phyloP scores from a whole-genome alignment of 257 asterid species.

The Solanum chaucha region DNA sequence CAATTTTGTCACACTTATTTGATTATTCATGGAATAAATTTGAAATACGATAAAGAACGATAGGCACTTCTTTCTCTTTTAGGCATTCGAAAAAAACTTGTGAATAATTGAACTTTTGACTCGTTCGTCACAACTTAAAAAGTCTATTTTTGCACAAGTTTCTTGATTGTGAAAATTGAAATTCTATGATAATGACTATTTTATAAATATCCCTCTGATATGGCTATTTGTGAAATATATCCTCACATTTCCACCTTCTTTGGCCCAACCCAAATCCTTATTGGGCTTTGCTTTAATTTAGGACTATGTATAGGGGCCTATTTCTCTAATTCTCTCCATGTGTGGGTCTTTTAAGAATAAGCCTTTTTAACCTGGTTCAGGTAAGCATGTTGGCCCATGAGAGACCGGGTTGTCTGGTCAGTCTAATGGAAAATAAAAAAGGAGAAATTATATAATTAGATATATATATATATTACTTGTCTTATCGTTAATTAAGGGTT shows the following conservation, averaged over 20 bases:
- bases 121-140: not conserved
- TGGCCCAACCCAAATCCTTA: not conserved
- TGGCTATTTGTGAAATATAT: not conserved
- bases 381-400: not conserved
- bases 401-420: not conserved
- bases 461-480: too few species aligned
- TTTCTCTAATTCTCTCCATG: not conserved
- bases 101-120: not conserved
- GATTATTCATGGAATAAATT: not conserved
- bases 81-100: not conserved
- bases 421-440: not conserved
- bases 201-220: not conserved
- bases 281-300: not conserved
- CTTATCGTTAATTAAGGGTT: too few species aligned
- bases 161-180: not conserved
- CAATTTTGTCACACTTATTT: not conserved
- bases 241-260: not conserved
- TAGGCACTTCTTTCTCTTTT: not conserved
- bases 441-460: not conserved
- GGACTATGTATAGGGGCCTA: not conserved
- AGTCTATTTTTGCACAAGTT: not conserved
- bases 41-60: not conserved
- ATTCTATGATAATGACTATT: not conserved
- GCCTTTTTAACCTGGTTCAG: not conserved
- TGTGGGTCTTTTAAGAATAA: not conserved